phyloP scores from a whole-genome alignment of 305 asterid genomes.

The Fraxinus dipetala region DNA sequence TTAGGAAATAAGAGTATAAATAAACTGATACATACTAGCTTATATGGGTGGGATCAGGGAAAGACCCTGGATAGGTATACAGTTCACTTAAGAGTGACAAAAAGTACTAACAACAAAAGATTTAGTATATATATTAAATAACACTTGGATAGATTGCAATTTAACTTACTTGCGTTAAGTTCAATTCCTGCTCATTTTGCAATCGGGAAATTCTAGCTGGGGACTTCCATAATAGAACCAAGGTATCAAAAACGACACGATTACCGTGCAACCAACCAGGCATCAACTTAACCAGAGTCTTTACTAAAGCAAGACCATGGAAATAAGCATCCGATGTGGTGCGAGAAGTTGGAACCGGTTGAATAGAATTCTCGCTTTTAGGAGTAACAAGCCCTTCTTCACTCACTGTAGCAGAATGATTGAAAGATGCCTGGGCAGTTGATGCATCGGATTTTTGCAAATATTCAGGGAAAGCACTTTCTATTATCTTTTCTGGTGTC shows the following conservation, averaged over 20 bases:
- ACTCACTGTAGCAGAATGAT: constrained; percentile 47
- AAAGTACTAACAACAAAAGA: background rate
- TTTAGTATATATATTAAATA: constrained; percentile 5
- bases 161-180: constrained; percentile 82
- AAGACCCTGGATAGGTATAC: background rate
- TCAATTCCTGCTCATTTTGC: constrained; percentile 91
- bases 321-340: constrained; percentile 83
- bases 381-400: constrained; percentile 58
- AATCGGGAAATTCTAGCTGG: constrained; percentile 78
- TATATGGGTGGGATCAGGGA: background rate
- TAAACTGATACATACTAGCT: background rate
- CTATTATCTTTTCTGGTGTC: constrained; percentile 94
- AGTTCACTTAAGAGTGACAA: background rate
- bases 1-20: background rate
- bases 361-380: constrained; percentile 67
- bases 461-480: constrained; percentile 87
- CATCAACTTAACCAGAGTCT: constrained; percentile 91
- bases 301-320: constrained; percentile 92
- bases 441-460: constrained; percentile 51
- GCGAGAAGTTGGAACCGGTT: constrained; percentile 41
- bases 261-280: constrained; percentile 97
- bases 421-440: constrained; percentile 54
- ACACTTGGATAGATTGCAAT: constrained; percentile 13
- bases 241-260: constrained; percentile 69
- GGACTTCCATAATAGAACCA: constrained; percentile 92